Conservation (phyloP, 202 grass and related monocot species). For the Schoenoplectus tabernaemontani region DNA sequence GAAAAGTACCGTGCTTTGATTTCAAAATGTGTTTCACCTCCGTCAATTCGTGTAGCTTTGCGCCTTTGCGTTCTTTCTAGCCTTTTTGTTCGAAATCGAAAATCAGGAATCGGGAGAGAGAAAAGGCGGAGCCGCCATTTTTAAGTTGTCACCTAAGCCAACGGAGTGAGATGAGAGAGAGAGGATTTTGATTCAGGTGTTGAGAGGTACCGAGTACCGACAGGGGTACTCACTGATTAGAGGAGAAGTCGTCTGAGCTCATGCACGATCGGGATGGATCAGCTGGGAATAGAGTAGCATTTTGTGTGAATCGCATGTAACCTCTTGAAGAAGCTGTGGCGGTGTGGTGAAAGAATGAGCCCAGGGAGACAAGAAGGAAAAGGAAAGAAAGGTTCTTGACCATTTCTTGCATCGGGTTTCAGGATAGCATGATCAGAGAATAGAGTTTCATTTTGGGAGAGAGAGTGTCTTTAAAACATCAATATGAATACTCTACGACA, state of each 20-base stretch:
- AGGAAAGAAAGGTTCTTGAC: conserved; percentile 2
- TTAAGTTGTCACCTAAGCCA: no score
- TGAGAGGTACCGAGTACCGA: no score
- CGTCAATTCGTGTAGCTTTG: no score
- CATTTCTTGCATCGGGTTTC: conserved; percentile 27
- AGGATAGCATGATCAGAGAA: not conserved
- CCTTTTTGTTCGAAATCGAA: not conserved
- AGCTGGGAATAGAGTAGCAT: conserved; percentile 38
- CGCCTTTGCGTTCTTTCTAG: not conserved
- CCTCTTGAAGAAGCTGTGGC: conserved; percentile 2
- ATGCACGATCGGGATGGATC: not conserved
- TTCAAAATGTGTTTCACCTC: no score
- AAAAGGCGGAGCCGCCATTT: no score
- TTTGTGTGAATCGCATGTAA: conserved; percentile 50
- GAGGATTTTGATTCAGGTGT: no score
- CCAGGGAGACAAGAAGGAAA: not conserved
- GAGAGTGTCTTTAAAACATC: no score
- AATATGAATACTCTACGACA: no score
- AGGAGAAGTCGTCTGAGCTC: no score
- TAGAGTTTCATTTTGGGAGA: not conserved
- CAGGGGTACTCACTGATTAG: no score
- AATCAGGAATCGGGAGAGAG: not conserved
- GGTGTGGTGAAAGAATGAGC: not conserved
- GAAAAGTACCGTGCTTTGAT: no score
- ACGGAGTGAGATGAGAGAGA: no score